These are phyloP conservation scores for Exophiala oligosperma DNA, from an alignment of 2,329 filamentous ascomycete species.

Conservation along the genomic window DNA sequence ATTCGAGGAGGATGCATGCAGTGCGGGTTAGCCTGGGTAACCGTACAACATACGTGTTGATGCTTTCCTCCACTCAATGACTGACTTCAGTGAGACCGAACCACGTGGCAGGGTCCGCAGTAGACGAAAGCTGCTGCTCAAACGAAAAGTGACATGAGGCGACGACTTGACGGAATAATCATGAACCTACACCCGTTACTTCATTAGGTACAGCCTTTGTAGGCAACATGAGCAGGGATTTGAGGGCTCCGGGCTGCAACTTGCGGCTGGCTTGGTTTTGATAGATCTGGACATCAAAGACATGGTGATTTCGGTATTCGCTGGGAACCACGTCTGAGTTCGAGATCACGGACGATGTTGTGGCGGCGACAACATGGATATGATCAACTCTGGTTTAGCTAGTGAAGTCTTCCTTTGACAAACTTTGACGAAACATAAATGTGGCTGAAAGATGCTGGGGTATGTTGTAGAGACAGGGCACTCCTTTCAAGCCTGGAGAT, in stretches of 20 bases:
- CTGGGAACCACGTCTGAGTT: not conserved
- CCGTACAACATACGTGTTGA: not conserved
- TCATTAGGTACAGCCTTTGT: too few species aligned
- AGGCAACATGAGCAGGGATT: too few species aligned
- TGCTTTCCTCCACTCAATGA: not conserved
- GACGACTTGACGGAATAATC: not conserved
- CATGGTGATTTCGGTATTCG: not conserved
- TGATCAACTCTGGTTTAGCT: constrained; percentile 5
- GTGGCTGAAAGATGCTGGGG: constrained; percentile 5
- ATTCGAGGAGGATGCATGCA: not conserved
- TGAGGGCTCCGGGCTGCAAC: too few species aligned
- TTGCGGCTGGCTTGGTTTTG: not conserved
- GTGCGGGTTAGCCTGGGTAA: not conserved
- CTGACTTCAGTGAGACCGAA: not conserved
- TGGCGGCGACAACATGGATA: not conserved
- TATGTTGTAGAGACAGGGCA: constrained; percentile 7
- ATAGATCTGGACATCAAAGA: not conserved
- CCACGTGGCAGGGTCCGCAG: constrained; percentile 1
- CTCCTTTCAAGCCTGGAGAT: not conserved
- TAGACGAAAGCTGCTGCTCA: too few species aligned
- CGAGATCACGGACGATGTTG: not conserved
- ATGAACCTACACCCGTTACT: not conserved
- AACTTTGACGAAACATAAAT: constrained; percentile 7
- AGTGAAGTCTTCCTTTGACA: constrained; percentile 6
- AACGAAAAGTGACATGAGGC: too few species aligned